phyloP scores from a whole-genome alignment of 495 filamentous ascomycete genomes.

The Penicillium simplicissimum region DNA sequence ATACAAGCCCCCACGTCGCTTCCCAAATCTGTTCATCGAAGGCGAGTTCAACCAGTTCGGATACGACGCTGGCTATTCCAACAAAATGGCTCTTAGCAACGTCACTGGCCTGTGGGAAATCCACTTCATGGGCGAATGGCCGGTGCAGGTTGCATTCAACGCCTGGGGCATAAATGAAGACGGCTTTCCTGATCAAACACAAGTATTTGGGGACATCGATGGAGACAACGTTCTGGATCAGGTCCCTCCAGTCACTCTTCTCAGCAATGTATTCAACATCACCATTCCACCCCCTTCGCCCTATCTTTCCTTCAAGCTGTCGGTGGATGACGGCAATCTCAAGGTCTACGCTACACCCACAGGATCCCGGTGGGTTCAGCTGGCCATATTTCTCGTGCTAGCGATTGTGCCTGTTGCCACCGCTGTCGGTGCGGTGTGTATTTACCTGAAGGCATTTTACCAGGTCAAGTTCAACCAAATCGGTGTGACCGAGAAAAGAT shows the following conservation, averaged over 20 bases:
- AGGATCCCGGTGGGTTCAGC: conserved; percentile 43
- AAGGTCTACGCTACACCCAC: conserved; percentile 42
- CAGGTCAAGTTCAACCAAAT: conserved; percentile 52
- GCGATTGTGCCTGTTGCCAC: conserved; percentile 43
- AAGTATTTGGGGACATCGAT: conserved; percentile 51
- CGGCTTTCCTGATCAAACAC: conserved; percentile 48
- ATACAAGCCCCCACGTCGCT: conserved; percentile 41
- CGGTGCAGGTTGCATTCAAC: conserved; percentile 47
- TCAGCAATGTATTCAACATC: conserved; percentile 49
- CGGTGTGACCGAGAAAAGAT: conserved; percentile 21
- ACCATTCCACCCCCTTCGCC: conserved; percentile 44
- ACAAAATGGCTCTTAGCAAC: conserved; percentile 50
- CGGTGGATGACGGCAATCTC: conserved; percentile 47
- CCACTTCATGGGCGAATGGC: conserved; percentile 55
- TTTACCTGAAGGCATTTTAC: conserved; percentile 51
- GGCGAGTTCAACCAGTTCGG: conserved; percentile 65
- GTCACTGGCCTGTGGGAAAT: conserved; percentile 50
- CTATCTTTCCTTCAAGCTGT: conserved; percentile 44
- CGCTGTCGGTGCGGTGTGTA: conserved; percentile 39
- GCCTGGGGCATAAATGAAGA: conserved; percentile 50
- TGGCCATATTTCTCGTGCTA: conserved; percentile 48
- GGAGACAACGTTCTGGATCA: conserved; percentile 21
- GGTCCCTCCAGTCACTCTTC: conserved; percentile 24
- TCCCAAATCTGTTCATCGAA: conserved; percentile 61
- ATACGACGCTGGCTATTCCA: conserved; percentile 58